Evolutionary conservation across 208 protist genomes (phyloP).

Genomic region (Histomonas meleagridis): DNA sequence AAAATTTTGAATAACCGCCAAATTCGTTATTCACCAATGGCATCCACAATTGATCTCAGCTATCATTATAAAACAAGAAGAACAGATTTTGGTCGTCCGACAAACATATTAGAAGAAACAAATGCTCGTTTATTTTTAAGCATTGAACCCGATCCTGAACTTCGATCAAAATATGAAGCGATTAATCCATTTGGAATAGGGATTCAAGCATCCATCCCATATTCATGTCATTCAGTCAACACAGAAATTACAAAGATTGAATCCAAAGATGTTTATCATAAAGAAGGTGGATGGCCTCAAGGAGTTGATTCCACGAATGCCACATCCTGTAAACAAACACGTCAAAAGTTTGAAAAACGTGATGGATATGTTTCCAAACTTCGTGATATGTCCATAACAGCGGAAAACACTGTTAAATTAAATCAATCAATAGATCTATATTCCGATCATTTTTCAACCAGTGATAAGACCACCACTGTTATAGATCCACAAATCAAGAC

Average conservation of each 20-base stretch:
- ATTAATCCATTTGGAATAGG: slow-evolving; percentile 10
- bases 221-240: slow-evolving; percentile 13
- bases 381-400: not conserved
- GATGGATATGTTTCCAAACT: not conserved
- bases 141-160: not conserved
- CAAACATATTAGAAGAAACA: not conserved
- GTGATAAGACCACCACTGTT: not conserved
- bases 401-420: not conserved
- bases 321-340: not conserved
- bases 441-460: not conserved
- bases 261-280: not conserved
- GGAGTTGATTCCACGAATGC: not conserved
- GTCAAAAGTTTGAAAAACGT: not conserved
- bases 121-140: not conserved
- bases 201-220: not conserved
- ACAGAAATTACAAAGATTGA: slow-evolving; percentile 19
- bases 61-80: not conserved
- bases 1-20: too few species aligned
- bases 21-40: too few species aligned
- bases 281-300: slow-evolving; percentile 4
- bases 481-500: not conserved
- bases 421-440: slow-evolving; percentile 6
- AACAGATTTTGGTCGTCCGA: slow-evolving; percentile 1
- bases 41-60: too few species aligned
- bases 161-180: not conserved